Conservation (phyloP, 306 rosid genomes). For the Fagus crenata region DNA sequence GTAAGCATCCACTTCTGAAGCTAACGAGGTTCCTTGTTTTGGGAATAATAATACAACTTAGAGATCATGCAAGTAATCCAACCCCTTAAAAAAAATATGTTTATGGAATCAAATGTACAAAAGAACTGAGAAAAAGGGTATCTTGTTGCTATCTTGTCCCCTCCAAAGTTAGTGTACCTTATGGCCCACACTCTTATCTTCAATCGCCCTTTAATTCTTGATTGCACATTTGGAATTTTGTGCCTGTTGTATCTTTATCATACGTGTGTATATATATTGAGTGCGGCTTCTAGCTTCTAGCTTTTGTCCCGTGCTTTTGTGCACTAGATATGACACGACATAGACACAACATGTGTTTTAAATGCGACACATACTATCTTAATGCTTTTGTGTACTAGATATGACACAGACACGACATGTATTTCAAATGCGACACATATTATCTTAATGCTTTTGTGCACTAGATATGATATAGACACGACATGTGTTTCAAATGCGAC, state of each 20-base stretch:
- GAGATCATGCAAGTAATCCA: constrained; percentile 34
- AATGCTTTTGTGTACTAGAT: no score
- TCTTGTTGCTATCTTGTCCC: constrained; percentile 48
- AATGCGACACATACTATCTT: no score
- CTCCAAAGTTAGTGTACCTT: constrained; percentile 41
- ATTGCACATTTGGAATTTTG: constrained; percentile 42
- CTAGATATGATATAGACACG: no score
- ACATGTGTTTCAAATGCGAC: no score
- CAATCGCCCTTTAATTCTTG: constrained; percentile 31
- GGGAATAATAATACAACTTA: constrained; percentile 17
- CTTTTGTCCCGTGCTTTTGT: no score
- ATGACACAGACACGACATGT: no score
- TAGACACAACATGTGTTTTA: no score
- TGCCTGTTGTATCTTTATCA: constrained; percentile 31
- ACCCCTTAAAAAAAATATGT: constrained; percentile 22
- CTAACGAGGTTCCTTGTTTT: constrained; percentile 5
- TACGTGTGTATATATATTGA: no score
- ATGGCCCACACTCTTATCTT: constrained; percentile 56
- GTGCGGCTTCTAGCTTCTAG: no score
- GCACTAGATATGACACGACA: no score
- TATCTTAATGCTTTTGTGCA: no score
- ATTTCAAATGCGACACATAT: no score
- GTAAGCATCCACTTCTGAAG: neutral
- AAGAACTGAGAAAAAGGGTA: constrained; percentile 32
- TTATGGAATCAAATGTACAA: constrained; percentile 47